A percentile compares a stretch with the other conserved stretches of the same genome.
Evolutionary conservation across 768 basidiomycete genomes (phyloP).

Genomic region (Daedaleopsis sinensis): DNA sequence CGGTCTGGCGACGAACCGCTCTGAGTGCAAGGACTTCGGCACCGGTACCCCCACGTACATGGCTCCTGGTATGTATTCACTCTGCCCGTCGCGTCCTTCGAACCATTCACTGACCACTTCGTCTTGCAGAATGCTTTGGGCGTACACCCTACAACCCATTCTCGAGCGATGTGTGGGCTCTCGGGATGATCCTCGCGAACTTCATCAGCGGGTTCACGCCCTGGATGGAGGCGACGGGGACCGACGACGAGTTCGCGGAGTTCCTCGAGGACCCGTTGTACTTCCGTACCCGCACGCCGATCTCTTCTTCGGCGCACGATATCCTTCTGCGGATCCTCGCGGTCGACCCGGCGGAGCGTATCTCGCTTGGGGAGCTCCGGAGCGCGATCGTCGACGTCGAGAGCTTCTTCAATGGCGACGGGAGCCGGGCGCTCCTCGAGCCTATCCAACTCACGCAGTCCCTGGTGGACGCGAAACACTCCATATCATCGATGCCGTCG

Average conservation of each 20-base stretch:
- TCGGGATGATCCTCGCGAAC: conserved; percentile 51
- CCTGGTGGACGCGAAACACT: too few relatives aligned
- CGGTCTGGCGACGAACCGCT: conserved; percentile 26
- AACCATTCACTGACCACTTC: neutral
- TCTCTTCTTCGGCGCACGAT: neutral
- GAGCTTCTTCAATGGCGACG: conserved; percentile 26
- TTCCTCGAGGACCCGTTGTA: conserved; percentile 3
- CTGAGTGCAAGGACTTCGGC: conserved; percentile 20
- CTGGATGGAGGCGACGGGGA: conserved; percentile 44
- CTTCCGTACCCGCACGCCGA: too few relatives aligned
- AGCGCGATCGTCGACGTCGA: conserved; percentile 20
- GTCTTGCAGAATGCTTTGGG: conserved; percentile 17
- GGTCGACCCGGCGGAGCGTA: conserved; percentile 16
- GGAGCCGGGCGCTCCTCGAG: neutral
- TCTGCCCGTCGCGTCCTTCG: neutral
- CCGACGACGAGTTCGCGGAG: conserved; percentile 11
- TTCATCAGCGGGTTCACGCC: conserved; percentile 50
- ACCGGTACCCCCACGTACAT: conserved; percentile 29
- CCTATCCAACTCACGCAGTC: too few relatives aligned
- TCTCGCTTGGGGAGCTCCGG: conserved; percentile 21
- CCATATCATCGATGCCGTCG: too few relatives aligned
- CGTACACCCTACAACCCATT: conserved; percentile 30
- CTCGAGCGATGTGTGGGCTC: conserved; percentile 32
- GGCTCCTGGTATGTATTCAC: conserved; percentile 28
- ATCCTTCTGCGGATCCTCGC: conserved; percentile 34